phyloP scores from a whole-genome alignment of 2,329 filamentous ascomycete genomes.

The Colletotrichum sp. region DNA sequence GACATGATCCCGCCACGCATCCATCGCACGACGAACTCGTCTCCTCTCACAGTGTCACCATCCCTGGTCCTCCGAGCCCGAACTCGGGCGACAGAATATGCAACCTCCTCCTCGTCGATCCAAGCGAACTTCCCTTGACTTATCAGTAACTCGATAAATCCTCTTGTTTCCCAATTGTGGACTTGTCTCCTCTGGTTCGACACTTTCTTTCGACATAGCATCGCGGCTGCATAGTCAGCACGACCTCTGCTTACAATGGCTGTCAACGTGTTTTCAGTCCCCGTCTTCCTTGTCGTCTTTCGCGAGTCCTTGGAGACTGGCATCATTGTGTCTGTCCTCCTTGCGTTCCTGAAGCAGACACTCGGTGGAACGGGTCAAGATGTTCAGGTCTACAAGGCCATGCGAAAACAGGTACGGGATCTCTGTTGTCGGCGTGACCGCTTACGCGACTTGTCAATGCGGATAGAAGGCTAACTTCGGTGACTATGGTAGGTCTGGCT shows the following conservation, averaged over 20 bases:
- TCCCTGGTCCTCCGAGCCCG: neutral
- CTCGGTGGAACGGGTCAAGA: slow-evolving; percentile 69
- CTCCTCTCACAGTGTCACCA: neutral
- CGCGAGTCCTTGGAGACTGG: slow-evolving; percentile 83
- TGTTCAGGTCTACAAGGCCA: slow-evolving; percentile 66
- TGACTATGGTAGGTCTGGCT: slow-evolving; percentile 58
- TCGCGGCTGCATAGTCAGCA: neutral
- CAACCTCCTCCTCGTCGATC: neutral
- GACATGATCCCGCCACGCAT: neutral
- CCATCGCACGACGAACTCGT: neutral
- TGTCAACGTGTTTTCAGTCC: slow-evolving; percentile 75
- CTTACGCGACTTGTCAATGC: neutral
- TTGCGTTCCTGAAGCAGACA: slow-evolving; percentile 85
- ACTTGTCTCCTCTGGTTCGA: neutral
- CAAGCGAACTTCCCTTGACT: neutral
- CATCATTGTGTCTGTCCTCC: slow-evolving; percentile 84
- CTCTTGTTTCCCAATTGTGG: neutral
- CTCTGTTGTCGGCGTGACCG: neutral
- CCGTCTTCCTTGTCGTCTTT: slow-evolving; percentile 90
- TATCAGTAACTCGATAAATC: neutral
- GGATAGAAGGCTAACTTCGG: neutral
- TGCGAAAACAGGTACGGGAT: slow-evolving; percentile 62
- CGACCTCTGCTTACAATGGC: slow-evolving; percentile 48
- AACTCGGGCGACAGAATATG: neutral
- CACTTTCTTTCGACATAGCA: neutral